These are phyloP conservation scores for Sistotremastrum suecicum DNA, from an alignment of 768 basidiomycete species.

Conservation along the genomic window DNA sequence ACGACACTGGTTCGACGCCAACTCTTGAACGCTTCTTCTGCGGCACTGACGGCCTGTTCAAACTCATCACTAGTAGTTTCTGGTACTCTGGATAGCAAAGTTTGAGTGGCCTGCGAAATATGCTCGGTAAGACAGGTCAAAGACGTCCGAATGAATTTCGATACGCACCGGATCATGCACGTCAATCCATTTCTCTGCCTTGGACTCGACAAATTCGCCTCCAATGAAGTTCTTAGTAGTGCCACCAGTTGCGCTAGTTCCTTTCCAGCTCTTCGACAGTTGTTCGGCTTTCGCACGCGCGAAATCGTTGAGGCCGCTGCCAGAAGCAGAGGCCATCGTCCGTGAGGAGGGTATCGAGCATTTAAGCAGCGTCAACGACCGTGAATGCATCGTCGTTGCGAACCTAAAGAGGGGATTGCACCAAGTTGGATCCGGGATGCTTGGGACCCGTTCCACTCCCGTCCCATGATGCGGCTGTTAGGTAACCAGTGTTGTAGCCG, in stretches of 20 bases:
- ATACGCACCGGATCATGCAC: constrained; percentile 73
- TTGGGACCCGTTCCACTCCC: too few species aligned
- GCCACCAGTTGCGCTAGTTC: constrained; percentile 75
- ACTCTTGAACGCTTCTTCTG: constrained; percentile 71
- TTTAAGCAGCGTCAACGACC: too few species aligned
- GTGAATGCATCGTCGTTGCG: too few species aligned
- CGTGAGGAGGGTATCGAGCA: too few species aligned
- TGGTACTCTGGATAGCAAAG: constrained; percentile 76
- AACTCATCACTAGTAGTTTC: constrained; percentile 79
- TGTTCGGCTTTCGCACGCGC: constrained; percentile 53
- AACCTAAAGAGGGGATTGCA: too few species aligned
- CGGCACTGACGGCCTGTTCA: constrained; percentile 67
- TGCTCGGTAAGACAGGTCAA: constrained; percentile 1
- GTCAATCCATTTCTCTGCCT: constrained; percentile 67
- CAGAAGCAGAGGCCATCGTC: constrained; percentile 16
- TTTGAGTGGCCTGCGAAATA: constrained; percentile 65
- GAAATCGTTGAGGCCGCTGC: constrained; percentile 33
- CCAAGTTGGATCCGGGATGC: too few species aligned
- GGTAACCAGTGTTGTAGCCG: too few species aligned
- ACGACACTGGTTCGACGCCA: constrained; percentile 84
- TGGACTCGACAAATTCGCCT: constrained; percentile 80
- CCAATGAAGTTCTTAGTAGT: constrained; percentile 86
- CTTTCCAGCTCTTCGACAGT: constrained; percentile 68
- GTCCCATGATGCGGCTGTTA: too few species aligned
- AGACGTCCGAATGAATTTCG: background rate